phyloP scores from a whole-genome alignment of 2,329 filamentous ascomycete genomes.

The Orbilia oligospora region DNA sequence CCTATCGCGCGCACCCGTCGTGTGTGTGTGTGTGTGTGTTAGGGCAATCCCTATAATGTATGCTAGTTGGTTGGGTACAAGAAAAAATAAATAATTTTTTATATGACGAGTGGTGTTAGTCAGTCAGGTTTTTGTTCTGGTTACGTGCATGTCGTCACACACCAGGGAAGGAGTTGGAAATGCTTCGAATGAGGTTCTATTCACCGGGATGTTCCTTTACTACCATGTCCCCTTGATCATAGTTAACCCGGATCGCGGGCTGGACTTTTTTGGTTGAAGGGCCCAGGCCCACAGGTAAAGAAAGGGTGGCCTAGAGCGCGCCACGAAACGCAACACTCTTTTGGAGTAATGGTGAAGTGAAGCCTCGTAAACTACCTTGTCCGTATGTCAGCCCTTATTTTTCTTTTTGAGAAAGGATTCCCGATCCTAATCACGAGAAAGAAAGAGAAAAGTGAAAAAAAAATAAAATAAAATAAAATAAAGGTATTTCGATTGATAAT shows the following conservation, averaged over 20 bases:
- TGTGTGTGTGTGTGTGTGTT: no score
- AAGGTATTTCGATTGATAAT: neutral
- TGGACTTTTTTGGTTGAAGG: constrained; percentile 3
- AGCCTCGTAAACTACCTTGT: neutral
- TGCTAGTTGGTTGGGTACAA: neutral
- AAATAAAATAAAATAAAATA: neutral
- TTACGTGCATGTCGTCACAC: constrained; percentile 49
- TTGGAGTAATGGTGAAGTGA: constrained; percentile 1
- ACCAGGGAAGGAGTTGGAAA: constrained; percentile 16
- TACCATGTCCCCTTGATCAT: constrained; percentile 16
- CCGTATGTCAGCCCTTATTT: neutral
- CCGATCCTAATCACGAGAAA: constrained; percentile 14
- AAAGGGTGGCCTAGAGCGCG: constrained; percentile 47
- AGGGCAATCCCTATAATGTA: constrained; percentile 14
- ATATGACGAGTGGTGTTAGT: neutral
- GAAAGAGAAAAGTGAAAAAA: no score
- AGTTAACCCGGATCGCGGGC: constrained; percentile 18
- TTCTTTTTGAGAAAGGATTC: neutral
- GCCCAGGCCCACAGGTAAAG: constrained; percentile 47
- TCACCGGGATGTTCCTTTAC: constrained; percentile 27
- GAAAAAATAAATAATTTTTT: neutral
- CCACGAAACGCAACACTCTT: constrained; percentile 31
- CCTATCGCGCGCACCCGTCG: constrained; percentile 7
- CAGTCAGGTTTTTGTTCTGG: neutral
- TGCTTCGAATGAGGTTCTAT: constrained; percentile 27